These are phyloP conservation scores for Solanum pinnatisectum DNA, from an alignment of 257 asterid genomes.

Conservation along the genomic window DNA sequence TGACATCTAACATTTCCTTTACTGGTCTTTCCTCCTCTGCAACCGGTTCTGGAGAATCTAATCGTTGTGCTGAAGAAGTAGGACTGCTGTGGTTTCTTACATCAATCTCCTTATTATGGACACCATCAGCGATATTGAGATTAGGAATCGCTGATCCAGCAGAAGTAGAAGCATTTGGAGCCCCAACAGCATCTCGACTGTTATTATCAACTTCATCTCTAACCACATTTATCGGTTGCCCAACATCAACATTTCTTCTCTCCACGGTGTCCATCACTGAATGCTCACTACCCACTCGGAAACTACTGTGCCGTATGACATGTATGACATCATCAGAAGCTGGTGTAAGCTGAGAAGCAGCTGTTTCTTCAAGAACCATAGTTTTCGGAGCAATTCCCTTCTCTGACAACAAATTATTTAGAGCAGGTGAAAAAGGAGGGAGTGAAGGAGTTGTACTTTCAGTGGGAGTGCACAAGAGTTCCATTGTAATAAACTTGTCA, in stretches of 20 bases:
- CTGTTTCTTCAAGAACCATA: constrained; percentile 26
- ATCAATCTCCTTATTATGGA: constrained; percentile 44
- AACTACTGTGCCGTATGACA: constrained; percentile 56
- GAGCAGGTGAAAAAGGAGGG: constrained; percentile 30
- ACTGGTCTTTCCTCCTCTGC: constrained; percentile 39
- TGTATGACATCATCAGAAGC: constrained; percentile 57
- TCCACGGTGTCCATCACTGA: constrained; percentile 28
- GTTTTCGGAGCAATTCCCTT: constrained; percentile 28
- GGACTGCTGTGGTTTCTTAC: constrained; percentile 14
- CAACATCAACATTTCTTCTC: constrained; percentile 21
- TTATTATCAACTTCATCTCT: constrained; percentile 36
- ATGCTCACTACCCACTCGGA: constrained; percentile 43
- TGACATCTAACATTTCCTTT: constrained; percentile 68
- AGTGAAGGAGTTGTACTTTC: constrained; percentile 23
- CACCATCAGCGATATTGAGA: constrained; percentile 9
- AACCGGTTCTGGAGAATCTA: constrained; percentile 25
- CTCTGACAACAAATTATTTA: constrained; percentile 26
- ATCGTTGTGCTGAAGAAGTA: constrained; percentile 5
- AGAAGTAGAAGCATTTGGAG: neutral
- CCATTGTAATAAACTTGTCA: constrained; percentile 53
- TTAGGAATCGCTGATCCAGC: neutral
- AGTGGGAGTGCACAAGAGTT: constrained; percentile 15
- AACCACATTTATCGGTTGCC: constrained; percentile 34
- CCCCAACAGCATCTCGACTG: neutral
- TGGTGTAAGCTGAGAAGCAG: constrained; percentile 30